Evolutionary conservation across 257 asterid genomes (phyloP).

Genomic region (Solanum habrochaites): DNA sequence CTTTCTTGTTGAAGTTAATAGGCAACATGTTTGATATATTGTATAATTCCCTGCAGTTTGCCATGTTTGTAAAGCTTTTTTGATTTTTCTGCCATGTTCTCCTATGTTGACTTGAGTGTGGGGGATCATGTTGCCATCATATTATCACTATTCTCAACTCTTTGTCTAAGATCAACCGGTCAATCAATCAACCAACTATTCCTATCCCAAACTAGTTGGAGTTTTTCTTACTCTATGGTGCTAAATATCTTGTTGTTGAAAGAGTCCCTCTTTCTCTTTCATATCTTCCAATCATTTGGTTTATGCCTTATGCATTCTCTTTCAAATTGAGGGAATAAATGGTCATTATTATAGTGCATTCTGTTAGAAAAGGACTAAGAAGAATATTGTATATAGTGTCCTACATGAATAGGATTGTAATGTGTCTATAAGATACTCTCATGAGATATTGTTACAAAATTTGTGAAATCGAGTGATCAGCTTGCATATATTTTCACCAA

Average conservation of each 20-base stretch:
- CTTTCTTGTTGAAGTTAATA: not conserved
- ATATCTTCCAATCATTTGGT: not conserved
- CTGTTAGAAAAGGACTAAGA: not conserved
- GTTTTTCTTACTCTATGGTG: not conserved
- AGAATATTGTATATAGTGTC: not conserved
- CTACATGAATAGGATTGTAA: not conserved
- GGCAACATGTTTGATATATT: not conserved
- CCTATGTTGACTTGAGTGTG: not conserved
- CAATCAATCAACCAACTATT: not conserved
- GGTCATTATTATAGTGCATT: not conserved
- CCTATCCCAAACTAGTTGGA: not conserved
- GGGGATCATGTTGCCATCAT: not conserved
- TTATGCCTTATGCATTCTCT: not conserved
- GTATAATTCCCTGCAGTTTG: not conserved
- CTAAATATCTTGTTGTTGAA: not conserved
- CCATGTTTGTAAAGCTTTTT: not conserved
- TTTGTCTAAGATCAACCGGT: not conserved
- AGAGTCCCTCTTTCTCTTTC: not conserved
- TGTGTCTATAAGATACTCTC: not conserved
- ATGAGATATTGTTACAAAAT: not conserved
- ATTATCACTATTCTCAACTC: not conserved
- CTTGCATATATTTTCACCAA: not conserved
- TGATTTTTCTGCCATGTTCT: not conserved
- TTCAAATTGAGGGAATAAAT: not conserved
- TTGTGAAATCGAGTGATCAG: not conserved